Evolutionary conservation across 306 rosid species (phyloP), one percentile per base, ranked within the genome.

Genomic region (Vigna unguiculata): DNA sequence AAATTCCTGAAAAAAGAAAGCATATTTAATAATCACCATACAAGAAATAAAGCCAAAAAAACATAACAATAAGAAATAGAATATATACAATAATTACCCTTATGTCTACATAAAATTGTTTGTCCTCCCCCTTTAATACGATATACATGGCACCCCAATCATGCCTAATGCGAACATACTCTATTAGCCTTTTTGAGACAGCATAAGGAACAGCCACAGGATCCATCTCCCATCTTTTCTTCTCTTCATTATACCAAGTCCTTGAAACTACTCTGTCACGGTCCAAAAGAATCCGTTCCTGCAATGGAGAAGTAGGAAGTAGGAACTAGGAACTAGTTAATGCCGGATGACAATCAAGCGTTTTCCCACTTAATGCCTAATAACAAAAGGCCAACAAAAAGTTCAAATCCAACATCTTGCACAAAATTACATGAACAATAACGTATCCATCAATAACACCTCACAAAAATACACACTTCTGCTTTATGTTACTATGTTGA

Each of bases 131-230:
- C 78, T 92, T 92, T 15, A 94, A 85, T 74, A 89, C 24, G 68
- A 94, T 69, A 79, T 90, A 94, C 98, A 94, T 89, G 82, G 77
- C 91, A 58, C 85, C 89, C 98, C 97, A 90, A 80, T 94, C 97
- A 81, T 92, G 93, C 84, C 97, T 89, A 69, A 94, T 92, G 69
- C 89, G 89, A 57, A 83, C 96, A 86, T 85, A 82, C 77, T 92
- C 93, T 69, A 92, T 77, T 45, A 94, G 80, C 80, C 78, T 89
- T 52, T 86, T 92, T 15, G 90, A 78, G 75, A 94, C 93, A 7
- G 97, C 93, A 83, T 79, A 86, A 48, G 98, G 95, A 82, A 94
- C 91, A 74, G 93, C 94, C 69, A 94, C 72, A 22, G 98, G 96
- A 85, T 94, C 91, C 78, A 94, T 92, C 84, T 92, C 98, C 98